Evolutionary conservation across 2,329 filamentous ascomycete species (phyloP).

Genomic region (Beauveria pseudobassiana): DNA sequence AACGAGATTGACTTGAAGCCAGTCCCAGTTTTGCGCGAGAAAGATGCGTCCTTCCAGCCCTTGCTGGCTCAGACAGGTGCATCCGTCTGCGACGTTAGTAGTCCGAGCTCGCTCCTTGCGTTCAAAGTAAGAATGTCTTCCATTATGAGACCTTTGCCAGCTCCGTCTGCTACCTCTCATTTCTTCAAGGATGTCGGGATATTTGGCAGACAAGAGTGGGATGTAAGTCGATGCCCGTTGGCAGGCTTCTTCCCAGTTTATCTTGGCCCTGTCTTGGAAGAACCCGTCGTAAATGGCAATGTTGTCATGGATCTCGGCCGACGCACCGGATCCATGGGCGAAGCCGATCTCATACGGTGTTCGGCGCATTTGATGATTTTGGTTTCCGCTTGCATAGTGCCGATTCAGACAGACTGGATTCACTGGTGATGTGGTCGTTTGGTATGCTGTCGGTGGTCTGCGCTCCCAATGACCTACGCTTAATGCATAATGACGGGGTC

Average conservation of each 20-base stretch:
- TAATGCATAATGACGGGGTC: neutral
- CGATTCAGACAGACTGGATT: neutral
- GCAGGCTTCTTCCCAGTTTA: neutral
- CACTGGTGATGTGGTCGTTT: neutral
- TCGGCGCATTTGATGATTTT: neutral
- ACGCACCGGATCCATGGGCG: neutral
- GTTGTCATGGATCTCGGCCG: neutral
- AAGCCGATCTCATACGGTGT: neutral
- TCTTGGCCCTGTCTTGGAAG: neutral
- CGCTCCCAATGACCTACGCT: neutral
- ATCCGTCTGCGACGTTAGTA: conserved; percentile 4
- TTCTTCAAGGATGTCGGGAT: neutral
- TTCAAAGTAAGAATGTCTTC: neutral
- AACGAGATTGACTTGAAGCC: neutral
- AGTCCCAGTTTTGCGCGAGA: conserved; percentile 8
- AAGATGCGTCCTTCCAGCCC: neutral
- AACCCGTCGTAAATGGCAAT: neutral
- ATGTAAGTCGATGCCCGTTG: neutral
- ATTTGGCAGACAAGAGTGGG: neutral
- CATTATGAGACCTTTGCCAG: neutral
- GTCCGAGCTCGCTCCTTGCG: conserved; percentile 1
- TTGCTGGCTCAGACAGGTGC: neutral
- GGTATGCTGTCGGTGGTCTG: neutral
- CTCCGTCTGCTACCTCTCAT: neutral
- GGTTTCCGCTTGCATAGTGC: neutral